Conservation (phyloP, 2,329 filamentous ascomycete species). For the Massarina eburnea region DNA sequence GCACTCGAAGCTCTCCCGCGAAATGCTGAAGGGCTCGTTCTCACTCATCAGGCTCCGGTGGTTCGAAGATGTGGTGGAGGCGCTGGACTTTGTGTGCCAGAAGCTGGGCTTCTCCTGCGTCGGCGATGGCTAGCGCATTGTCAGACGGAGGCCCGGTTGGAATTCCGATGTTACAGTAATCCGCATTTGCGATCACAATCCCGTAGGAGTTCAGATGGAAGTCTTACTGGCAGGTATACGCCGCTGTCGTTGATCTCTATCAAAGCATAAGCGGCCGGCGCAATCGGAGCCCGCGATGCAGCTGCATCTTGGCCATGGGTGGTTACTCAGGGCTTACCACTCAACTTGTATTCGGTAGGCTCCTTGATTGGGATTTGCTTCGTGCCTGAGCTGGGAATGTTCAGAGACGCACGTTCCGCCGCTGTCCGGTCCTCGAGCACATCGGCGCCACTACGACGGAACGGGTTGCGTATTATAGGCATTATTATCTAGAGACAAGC, state of each 20-base stretch:
- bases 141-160: constrained; percentile 12
- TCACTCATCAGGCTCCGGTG: constrained; percentile 71
- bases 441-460: constrained; percentile 39
- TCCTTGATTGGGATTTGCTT: constrained; percentile 49
- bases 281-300: constrained; percentile 2
- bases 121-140: constrained; percentile 65
- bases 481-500: constrained; percentile 22
- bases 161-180: neutral
- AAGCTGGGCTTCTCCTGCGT: constrained; percentile 81
- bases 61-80: constrained; percentile 56
- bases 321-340: constrained; percentile 45
- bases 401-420: constrained; percentile 37
- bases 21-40: constrained; percentile 93
- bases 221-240: constrained; percentile 83
- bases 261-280: constrained; percentile 26
- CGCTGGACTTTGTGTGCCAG: constrained; percentile 61
- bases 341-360: constrained; percentile 55
- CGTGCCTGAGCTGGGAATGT: constrained; percentile 36
- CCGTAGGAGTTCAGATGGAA: neutral
- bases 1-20: constrained; percentile 93
- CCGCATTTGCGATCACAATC: neutral
- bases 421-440: constrained; percentile 38
- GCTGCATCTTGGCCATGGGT: constrained; percentile 4
- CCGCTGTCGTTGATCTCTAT: constrained; percentile 94
- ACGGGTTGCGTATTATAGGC: constrained; percentile 48